Percentiles rank a stretch among this genome's conserved stretches.
phyloP scores from a whole-genome alignment of 2,329 filamentous ascomycete genomes.

The Leptographium lundbergii region DNA sequence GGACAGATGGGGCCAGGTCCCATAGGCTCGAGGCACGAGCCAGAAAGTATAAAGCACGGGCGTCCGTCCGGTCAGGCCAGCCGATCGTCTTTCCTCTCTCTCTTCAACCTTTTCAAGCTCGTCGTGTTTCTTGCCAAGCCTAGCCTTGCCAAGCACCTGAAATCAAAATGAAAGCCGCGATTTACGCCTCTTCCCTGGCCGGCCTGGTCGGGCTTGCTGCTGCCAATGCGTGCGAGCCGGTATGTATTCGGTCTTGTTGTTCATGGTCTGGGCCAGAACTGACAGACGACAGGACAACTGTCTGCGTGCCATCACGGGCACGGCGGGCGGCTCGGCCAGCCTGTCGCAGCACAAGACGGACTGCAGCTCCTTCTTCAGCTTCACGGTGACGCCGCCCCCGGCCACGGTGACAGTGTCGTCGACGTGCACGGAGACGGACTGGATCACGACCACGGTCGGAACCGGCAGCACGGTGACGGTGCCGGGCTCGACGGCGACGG shows the following conservation, averaged over 20 bases:
- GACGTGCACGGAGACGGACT: neutral
- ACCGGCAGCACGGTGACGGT: neutral
- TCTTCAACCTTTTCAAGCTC: neutral
- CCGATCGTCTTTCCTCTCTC: neutral
- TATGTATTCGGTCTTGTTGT: neutral
- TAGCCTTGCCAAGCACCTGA: neutral
- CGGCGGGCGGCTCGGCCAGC: neutral
- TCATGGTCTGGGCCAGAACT: neutral
- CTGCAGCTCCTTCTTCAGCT: slow-evolving; percentile 7
- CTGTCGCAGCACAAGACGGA: slow-evolving; percentile 1
- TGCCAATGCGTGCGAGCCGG: slow-evolving; percentile 1
- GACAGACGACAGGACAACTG: slow-evolving; percentile 8
- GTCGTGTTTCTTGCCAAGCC: neutral
- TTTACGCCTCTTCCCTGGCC: neutral
- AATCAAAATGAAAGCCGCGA: neutral
- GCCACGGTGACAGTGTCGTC: slow-evolving; percentile 1
- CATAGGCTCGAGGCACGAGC: no score
- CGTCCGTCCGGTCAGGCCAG: neutral
- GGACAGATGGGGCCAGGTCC: neutral
- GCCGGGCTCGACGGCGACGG: neutral
- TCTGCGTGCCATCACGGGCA: slow-evolving; percentile 8
- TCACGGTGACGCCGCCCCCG: slow-evolving; percentile 2
- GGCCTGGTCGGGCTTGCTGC: slow-evolving; percentile 2
- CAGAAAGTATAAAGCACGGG: neutral
- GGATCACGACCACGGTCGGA: neutral